phyloP scores from a whole-genome alignment of 2,329 filamentous ascomycete genomes.

The Escovopsis sp. region DNA sequence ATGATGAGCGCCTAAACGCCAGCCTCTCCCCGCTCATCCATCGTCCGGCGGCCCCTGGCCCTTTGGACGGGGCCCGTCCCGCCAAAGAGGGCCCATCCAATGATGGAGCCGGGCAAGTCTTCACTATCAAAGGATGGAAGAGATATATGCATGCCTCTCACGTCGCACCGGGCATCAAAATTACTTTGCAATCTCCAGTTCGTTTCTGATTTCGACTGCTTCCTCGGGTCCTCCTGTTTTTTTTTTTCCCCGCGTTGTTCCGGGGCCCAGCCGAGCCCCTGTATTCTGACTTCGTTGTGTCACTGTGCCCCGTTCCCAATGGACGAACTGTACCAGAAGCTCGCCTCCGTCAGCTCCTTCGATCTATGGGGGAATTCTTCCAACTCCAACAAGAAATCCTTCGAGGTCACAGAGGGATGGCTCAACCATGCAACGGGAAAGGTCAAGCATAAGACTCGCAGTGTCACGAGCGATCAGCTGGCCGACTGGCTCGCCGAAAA shows the following conservation, averaged over 20 bases:
- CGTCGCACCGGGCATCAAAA: neutral
- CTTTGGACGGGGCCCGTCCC: neutral
- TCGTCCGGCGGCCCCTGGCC: neutral
- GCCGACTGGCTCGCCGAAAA: slow-evolving; percentile 12
- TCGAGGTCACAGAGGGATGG: slow-evolving; percentile 18
- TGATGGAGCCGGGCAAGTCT: neutral
- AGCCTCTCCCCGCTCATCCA: neutral
- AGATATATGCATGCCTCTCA: too few species aligned
- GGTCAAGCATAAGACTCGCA: slow-evolving; percentile 6
- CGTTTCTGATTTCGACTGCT: too few species aligned
- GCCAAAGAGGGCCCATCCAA: too few species aligned
- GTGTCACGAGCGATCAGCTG: slow-evolving; percentile 4
- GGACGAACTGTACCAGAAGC: slow-evolving; percentile 19
- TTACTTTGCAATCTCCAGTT: too few species aligned
- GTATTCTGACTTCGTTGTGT: neutral
- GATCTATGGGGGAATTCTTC: slow-evolving; percentile 9
- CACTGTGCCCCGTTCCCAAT: slow-evolving; percentile 6
- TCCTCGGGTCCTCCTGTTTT: neutral
- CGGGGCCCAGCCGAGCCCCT: neutral
- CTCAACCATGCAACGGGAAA: slow-evolving; percentile 9
- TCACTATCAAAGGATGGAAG: neutral
- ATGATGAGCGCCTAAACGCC: neutral
- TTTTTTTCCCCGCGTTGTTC: neutral
- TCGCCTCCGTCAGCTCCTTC: slow-evolving; percentile 12
- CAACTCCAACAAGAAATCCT: slow-evolving; percentile 7